Percentiles rank a stretch among this genome's conserved stretches.
phyloP scores from a whole-genome alignment of 495 filamentous ascomycete genomes.

The Aspergillus bridgeri region DNA sequence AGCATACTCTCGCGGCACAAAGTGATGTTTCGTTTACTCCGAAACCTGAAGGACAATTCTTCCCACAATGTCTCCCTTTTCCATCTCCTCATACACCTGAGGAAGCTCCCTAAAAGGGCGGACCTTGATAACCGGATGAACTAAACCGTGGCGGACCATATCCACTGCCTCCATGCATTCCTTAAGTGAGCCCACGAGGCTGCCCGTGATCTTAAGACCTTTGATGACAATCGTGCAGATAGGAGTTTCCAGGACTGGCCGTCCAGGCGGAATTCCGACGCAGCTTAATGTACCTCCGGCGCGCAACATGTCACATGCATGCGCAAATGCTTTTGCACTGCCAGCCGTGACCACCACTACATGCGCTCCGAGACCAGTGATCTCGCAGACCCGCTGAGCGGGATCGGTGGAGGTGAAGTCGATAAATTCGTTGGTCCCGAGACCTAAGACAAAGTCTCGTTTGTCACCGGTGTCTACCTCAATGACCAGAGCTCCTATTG shows the following conservation, averaged over 20 bases:
- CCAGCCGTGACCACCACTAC: slow-evolving; percentile 44
- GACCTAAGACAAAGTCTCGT: slow-evolving; percentile 35
- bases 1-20: neutral
- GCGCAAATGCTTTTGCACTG: slow-evolving; percentile 42
- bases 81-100: slow-evolving; percentile 45
- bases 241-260: slow-evolving; percentile 41
- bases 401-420: slow-evolving; percentile 41
- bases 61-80: slow-evolving; percentile 42
- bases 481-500: slow-evolving; percentile 44
- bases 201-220: slow-evolving; percentile 44
- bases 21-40: slow-evolving; percentile 13
- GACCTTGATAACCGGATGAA: slow-evolving; percentile 44
- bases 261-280: slow-evolving; percentile 45
- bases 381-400: slow-evolving; percentile 33
- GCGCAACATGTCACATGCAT: slow-evolving; percentile 49
- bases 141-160: slow-evolving; percentile 40
- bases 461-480: slow-evolving; percentile 46
- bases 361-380: slow-evolving; percentile 44
- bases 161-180: slow-evolving; percentile 53
- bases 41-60: slow-evolving; percentile 36
- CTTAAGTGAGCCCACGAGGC: slow-evolving; percentile 47
- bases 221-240: slow-evolving; percentile 49
- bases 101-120: slow-evolving; percentile 44
- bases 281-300: slow-evolving; percentile 49
- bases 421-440: slow-evolving; percentile 44